Evolutionary conservation across 805 yeast species (phyloP).

Genomic region (Blastobotrys americana): DNA sequence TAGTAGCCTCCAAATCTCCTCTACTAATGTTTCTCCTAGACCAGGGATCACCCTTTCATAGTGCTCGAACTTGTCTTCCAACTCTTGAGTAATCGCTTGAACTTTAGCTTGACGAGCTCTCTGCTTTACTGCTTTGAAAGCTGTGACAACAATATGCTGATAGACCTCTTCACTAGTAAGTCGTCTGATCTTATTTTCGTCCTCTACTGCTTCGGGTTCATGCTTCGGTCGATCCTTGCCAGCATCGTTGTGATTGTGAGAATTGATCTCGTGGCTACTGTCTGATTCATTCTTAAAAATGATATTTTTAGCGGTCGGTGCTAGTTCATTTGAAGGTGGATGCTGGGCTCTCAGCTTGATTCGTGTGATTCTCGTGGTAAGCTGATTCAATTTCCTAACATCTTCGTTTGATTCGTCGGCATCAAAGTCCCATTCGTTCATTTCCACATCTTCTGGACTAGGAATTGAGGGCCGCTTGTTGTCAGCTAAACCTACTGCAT

Average conservation of each 20-base stretch:
- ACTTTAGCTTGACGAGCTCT: slow-evolving; percentile 8
- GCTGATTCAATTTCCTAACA: background rate
- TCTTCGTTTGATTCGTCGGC: slow-evolving; percentile 1
- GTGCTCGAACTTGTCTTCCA: slow-evolving; percentile 4
- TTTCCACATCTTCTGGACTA: slow-evolving; percentile 3
- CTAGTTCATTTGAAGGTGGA: background rate
- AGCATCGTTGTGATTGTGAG: background rate
- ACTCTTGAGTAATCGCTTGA: slow-evolving; percentile 1
- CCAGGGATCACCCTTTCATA: slow-evolving; percentile 11
- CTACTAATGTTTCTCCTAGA: slow-evolving; percentile 11
- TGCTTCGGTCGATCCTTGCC: background rate
- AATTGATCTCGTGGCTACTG: background rate
- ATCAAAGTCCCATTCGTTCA: slow-evolving; percentile 11
- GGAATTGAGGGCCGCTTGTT: background rate
- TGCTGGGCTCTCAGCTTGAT: background rate
- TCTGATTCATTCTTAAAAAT: background rate
- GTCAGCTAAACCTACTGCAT: background rate
- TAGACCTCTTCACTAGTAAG: slow-evolving; percentile 3
- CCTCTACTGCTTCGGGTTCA: background rate
- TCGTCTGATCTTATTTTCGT: background rate
- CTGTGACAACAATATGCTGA: slow-evolving; percentile 7
- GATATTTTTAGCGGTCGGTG: background rate
- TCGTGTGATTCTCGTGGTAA: background rate
- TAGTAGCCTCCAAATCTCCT: slow-evolving; percentile 11
- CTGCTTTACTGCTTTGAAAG: slow-evolving; percentile 8